A percentile compares a stretch with the other conserved stretches of the same genome.
Evolutionary conservation across 2,329 filamentous ascomycete genomes (phyloP).

Genomic region (Cryphonectria japonica): DNA sequence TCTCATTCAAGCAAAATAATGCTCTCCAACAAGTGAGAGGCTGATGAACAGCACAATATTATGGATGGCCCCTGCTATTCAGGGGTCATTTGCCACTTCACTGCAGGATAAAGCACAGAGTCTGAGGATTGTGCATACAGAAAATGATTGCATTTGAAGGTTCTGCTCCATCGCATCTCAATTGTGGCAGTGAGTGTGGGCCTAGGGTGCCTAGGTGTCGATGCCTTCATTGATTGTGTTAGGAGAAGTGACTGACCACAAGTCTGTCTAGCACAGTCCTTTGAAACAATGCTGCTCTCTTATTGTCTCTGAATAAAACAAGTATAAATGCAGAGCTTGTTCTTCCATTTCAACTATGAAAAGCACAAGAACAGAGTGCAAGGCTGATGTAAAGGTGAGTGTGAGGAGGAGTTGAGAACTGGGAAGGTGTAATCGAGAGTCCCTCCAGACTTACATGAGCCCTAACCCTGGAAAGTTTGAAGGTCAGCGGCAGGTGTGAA

Average conservation of each 20-base stretch:
- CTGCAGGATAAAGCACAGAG: neutral
- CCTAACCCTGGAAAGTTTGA: constrained; percentile 5
- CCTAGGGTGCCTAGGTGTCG: too few relatives aligned
- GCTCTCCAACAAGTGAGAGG: neutral
- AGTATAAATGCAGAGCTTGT: too few relatives aligned
- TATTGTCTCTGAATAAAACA: too few relatives aligned
- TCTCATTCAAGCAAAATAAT: too few relatives aligned
- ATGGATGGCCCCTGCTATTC: neutral
- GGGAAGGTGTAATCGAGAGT: neutral
- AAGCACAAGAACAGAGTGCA: neutral
- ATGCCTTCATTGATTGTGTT: neutral
- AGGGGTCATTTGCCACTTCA: neutral
- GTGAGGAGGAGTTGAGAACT: neutral
- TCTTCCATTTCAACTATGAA: too few relatives aligned
- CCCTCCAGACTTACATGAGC: constrained; percentile 12
- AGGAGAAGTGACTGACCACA: neutral
- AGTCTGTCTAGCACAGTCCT: too few relatives aligned
- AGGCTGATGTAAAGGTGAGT: neutral
- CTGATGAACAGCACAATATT: neutral
- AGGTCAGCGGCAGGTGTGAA: too few relatives aligned
- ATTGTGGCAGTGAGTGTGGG: too few relatives aligned
- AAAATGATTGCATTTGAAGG: neutral
- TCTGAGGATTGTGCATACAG: neutral
- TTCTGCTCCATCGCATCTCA: neutral
- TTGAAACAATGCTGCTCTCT: too few relatives aligned